Base-by-base conservation (phyloP, 2,329 filamentous ascomycete species). In the Apiospora rasikravindrae region DNA sequence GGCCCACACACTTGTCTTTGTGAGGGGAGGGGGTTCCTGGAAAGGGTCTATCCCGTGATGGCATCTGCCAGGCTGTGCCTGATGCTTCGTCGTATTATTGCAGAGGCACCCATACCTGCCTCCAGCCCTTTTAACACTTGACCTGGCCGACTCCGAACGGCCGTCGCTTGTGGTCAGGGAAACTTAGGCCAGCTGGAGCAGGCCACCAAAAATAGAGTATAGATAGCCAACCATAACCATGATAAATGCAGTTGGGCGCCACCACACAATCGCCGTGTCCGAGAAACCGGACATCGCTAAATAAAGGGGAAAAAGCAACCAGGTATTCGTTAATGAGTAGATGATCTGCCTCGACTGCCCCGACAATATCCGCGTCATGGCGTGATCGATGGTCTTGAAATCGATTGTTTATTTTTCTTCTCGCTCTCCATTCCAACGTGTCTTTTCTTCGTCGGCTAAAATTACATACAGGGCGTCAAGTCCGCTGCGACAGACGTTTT, bases 391-490 rank as follows among this genome's bases (percentile, higher is more conserved):
- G 24, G 33, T 64, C 33, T 37, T 40, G 19, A 1, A 64, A 64
- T 61, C 53, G 8, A 64, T 40, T n/a, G 10, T 64, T 64, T n/a
- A 22, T 40, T 37, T 37, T 64, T 64, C 33, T 40, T 64, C 57
- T 14, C n/a, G 8, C 10, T 37, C 33, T 64, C 57, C 57, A 64
- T 64, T 29, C 14, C 33, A 19, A 40, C 19, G 8, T 64, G 22
- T n/a, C 57, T 64, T 64, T 64, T 64, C 24, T 24, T n/a, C 49
- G 19, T 64, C 29, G 33, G 57, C 57, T 64, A 64, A 64, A 13
- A 64, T 64, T 64, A 64, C 57, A 64, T 64, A n/a, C 33, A 40
- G n/a, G 33, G 57, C 57, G 19, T 64, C 4, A 64, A 61, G 57
- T 64, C 57, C 57, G 57, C 57, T n/a, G 57, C 10, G 33, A 40